A percentile compares a stretch with the other conserved stretches of the same genome.
Conservation (phyloP, 2,329 filamentous ascomycete species). For the Calonectria hongkongensis region DNA sequence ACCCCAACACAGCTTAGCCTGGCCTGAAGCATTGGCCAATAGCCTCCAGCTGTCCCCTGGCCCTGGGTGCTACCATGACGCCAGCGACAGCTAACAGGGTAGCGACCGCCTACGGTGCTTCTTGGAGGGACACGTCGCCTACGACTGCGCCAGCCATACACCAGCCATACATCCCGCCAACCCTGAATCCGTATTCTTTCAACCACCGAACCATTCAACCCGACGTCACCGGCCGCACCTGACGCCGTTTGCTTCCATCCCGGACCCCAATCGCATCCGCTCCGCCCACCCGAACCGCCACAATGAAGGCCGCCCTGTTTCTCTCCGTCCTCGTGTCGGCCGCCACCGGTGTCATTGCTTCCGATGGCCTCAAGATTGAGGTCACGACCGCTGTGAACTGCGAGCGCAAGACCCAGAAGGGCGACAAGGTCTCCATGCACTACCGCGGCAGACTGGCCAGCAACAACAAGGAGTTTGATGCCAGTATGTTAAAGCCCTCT, state of each 20-base stretch:
- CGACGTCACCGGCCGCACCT: conserved; percentile 51
- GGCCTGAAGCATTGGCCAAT: conserved; percentile 40
- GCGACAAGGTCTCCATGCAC: conserved; percentile 90
- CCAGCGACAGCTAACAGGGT: conserved; percentile 23
- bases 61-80: conserved; percentile 14
- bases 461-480: conserved; percentile 88
- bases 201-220: conserved; percentile 43
- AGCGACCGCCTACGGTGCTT: conserved; percentile 22
- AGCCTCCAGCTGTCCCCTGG: conserved; percentile 11
- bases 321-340: conserved; percentile 72
- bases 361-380: conserved; percentile 83
- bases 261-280: conserved; percentile 27
- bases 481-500: conserved; percentile 68
- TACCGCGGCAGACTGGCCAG: conserved; percentile 88
- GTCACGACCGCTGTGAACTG: conserved; percentile 85
- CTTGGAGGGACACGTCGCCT: conserved; percentile 52
- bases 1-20: not conserved
- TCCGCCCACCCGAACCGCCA: conserved; percentile 50
- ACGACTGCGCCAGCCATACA: conserved; percentile 37
- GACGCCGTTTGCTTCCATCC: conserved; percentile 37
- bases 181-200: conserved; percentile 43
- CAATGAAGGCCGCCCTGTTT: conserved; percentile 70
- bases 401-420: conserved; percentile 83
- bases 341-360: conserved; percentile 70
- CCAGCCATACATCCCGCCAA: conserved; percentile 39